Percentiles rank a stretch among this genome's conserved stretches.
These are phyloP conservation scores for Tetrastigma voinierianum DNA, from an alignment of 164 flowering plant species.

Conservation along the genomic window DNA sequence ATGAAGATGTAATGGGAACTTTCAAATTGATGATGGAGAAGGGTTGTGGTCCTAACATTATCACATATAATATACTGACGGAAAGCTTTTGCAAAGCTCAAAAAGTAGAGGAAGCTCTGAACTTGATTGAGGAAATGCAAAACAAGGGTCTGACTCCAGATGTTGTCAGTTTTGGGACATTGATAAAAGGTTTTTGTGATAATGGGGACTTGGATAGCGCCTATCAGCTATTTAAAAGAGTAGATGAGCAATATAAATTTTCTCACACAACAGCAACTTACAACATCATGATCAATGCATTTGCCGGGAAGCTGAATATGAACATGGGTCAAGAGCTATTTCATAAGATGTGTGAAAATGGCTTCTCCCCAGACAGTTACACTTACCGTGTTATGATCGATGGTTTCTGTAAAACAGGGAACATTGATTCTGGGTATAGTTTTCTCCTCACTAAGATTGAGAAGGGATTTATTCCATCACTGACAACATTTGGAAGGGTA, in stretches of 20 bases:
- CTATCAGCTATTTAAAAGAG: conserved; percentile 49
- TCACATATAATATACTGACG: conserved; percentile 71
- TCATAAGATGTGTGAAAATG: conserved; percentile 49
- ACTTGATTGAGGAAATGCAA: conserved; percentile 50
- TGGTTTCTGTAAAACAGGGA: conserved; percentile 73
- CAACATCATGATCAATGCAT: conserved; percentile 76
- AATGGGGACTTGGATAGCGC: conserved; percentile 69
- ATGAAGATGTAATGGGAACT: conserved; percentile 63
- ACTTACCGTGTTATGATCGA: conserved; percentile 77
- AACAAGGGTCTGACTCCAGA: conserved; percentile 62
- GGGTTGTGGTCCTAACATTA: conserved; percentile 63
- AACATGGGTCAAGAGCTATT: conserved; percentile 54
- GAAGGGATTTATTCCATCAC: conserved; percentile 64
- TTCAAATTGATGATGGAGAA: conserved; percentile 61
- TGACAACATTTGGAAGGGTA: conserved; percentile 70
- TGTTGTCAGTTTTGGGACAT: conserved; percentile 57
- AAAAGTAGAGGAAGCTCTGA: conserved; percentile 55
- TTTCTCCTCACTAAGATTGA: conserved; percentile 52
- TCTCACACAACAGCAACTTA: conserved; percentile 59
- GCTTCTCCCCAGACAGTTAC: conserved; percentile 58
- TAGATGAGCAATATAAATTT: conserved; percentile 35
- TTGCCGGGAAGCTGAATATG: conserved; percentile 50
- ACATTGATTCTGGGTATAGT: conserved; percentile 43
- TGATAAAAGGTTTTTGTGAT: conserved; percentile 63
- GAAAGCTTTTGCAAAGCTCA: conserved; percentile 72